phyloP scores from a whole-genome alignment of 352 stramenopile genomes.

The Peronospora tabacina region DNA sequence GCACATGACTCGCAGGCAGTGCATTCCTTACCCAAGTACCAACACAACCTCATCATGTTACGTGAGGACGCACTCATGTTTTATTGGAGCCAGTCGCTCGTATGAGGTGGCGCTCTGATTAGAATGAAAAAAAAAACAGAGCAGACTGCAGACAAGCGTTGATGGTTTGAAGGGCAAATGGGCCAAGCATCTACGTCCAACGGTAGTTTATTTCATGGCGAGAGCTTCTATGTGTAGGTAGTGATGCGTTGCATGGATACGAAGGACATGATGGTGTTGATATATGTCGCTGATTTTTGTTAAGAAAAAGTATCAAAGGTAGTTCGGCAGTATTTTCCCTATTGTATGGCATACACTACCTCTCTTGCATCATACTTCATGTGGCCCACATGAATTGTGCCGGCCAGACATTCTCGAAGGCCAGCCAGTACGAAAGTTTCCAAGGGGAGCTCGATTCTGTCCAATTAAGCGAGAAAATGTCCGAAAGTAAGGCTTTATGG shows the following conservation, averaged over 20 bases:
- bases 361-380: not conserved
- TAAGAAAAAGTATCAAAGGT: no score
- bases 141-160: constrained; percentile 13
- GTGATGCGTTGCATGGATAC: constrained; percentile 14
- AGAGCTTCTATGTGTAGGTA: constrained; percentile 8
- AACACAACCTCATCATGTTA: constrained; percentile 78
- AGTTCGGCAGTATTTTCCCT: no score
- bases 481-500: constrained; percentile 54
- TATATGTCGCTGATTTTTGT: no score
- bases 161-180: constrained; percentile 14
- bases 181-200: no score
- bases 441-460: not conserved
- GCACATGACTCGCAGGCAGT: constrained; percentile 56
- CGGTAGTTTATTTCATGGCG: not conserved
- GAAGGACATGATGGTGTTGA: no score
- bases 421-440: constrained; percentile 18
- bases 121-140: constrained; percentile 19
- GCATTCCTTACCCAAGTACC: constrained; percentile 76
- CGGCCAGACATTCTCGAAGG: constrained; percentile 31
- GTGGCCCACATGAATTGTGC: constrained; percentile 10
- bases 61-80: constrained; percentile 82
- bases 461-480: constrained; percentile 18
- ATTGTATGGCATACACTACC: not conserved
- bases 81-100: constrained; percentile 79
- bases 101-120: constrained; percentile 22